Percentiles rank a stretch among this genome's conserved stretches.
phyloP scores from a whole-genome alignment of 2,329 filamentous ascomycete genomes.

The Aspergillus fischeri region DNA sequence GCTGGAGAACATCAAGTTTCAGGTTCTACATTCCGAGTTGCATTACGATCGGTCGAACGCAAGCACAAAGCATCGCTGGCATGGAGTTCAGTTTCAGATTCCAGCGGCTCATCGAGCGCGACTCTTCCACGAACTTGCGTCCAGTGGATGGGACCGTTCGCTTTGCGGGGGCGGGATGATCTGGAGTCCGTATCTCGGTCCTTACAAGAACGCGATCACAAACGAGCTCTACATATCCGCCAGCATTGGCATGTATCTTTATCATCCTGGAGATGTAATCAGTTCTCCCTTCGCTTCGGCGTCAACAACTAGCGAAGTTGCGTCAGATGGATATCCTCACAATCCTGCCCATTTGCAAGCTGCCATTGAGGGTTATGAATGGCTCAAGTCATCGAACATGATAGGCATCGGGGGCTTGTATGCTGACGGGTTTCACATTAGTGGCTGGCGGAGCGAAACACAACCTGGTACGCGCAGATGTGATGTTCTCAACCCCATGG shows the following conservation, averaged over 20 bases:
- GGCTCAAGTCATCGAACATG: conserved; percentile 78
- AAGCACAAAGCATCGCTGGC: conserved; percentile 51
- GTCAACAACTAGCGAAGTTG: conserved; percentile 19
- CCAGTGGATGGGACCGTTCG: conserved; percentile 72
- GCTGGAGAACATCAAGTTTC: conserved; percentile 77
- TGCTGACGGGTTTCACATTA: conserved; percentile 85
- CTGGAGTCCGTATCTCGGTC: conserved; percentile 75
- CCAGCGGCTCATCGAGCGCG: conserved; percentile 79
- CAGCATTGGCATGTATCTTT: conserved; percentile 81
- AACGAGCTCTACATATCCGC: conserved; percentile 86
- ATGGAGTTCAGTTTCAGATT: conserved; percentile 69
- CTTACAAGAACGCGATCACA: conserved; percentile 96
- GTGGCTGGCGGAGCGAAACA: conserved; percentile 53
- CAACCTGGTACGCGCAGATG: conserved; percentile 67
- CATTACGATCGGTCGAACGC: conserved; percentile 48
- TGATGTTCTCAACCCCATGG: conserved; percentile 78
- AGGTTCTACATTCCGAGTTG: conserved; percentile 61
- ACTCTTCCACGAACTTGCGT: conserved; percentile 79
- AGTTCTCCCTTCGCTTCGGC: conserved; percentile 59
- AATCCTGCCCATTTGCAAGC: conserved; percentile 67
- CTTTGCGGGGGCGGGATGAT: conserved; percentile 85
- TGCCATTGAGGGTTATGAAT: conserved; percentile 73
- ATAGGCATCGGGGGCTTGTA: conserved; percentile 71
- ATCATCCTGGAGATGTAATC: conserved; percentile 78
- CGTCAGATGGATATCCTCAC: conserved; percentile 36